Conservation (phyloP, 768 basidiomycete species). For the Strobilomyces confusus region DNA sequence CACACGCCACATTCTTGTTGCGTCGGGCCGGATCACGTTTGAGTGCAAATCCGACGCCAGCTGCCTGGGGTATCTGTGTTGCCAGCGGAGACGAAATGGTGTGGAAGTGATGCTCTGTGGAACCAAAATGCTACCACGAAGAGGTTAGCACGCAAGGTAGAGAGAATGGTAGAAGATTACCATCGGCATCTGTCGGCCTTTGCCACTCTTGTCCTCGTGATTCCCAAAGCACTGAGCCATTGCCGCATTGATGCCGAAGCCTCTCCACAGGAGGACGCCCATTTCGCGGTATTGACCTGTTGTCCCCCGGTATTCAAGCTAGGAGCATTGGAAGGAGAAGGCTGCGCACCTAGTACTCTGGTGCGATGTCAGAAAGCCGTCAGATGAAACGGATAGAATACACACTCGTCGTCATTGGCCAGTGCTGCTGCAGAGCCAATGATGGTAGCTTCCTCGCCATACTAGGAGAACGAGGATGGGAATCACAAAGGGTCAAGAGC, state of each 20-base stretch:
- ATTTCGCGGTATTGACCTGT: slow-evolving; percentile 90
- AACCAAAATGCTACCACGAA: slow-evolving; percentile 72
- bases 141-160: neutral
- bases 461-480: slow-evolving; percentile 36
- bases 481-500: neutral
- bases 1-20: slow-evolving; percentile 73
- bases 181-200: slow-evolving; percentile 93
- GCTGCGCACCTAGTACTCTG: slow-evolving; percentile 66
- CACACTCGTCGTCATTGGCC: slow-evolving; percentile 80
- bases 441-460: slow-evolving; percentile 90
- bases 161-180: slow-evolving; percentile 34
- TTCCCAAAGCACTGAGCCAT: slow-evolving; percentile 95
- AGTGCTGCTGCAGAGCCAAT: slow-evolving; percentile 88
- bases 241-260: slow-evolving; percentile 69
- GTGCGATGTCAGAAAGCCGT: slow-evolving; percentile 6
- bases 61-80: slow-evolving; percentile 93
- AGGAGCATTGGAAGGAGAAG: neutral
- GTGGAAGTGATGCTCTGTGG: slow-evolving; percentile 80
- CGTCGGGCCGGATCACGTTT: slow-evolving; percentile 69
- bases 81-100: slow-evolving; percentile 92
- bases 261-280: slow-evolving; percentile 87
- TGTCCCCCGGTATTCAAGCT: slow-evolving; percentile 1
- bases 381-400: slow-evolving; percentile 3
- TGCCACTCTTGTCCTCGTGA: slow-evolving; percentile 70
- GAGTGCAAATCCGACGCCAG: slow-evolving; percentile 88